These are phyloP conservation scores for Claviceps sp. DNA, from an alignment of 2,329 filamentous ascomycete genomes.

Conservation along the genomic window DNA sequence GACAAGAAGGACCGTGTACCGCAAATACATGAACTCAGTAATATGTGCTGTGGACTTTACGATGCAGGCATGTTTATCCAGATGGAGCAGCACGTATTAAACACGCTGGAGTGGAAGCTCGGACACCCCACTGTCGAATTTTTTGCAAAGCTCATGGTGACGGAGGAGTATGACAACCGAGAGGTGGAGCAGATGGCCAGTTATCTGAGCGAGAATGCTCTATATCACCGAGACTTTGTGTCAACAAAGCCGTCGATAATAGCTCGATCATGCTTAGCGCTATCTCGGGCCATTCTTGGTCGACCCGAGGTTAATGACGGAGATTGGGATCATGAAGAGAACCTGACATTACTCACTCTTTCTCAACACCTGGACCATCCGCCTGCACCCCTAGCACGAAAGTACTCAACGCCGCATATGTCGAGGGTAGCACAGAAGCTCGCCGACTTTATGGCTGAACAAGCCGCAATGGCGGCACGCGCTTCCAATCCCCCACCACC, in stretches of 20 bases:
- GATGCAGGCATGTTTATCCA: slow-evolving; percentile 99
- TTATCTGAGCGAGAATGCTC: slow-evolving; percentile 87
- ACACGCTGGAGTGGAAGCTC: slow-evolving; percentile 91
- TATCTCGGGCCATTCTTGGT: slow-evolving; percentile 75
- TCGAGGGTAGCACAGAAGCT: slow-evolving; percentile 42
- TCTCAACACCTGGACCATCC: slow-evolving; percentile 47
- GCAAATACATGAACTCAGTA: slow-evolving; percentile 91
- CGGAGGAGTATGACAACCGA: slow-evolving; percentile 63
- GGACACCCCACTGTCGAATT: slow-evolving; percentile 93
- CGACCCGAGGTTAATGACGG: slow-evolving; percentile 62
- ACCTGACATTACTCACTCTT: slow-evolving; percentile 47
- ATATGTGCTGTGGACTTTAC: slow-evolving; percentile 97
- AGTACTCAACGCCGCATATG: slow-evolving; percentile 42
- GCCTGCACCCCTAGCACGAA: slow-evolving; percentile 43
- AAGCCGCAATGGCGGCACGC: slow-evolving; percentile 41
- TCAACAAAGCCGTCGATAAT: slow-evolving; percentile 83
- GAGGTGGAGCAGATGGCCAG: slow-evolving; percentile 91
- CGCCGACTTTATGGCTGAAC: slow-evolving; percentile 44
- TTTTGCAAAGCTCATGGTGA: slow-evolving; percentile 77
- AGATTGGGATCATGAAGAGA: slow-evolving; percentile 64
- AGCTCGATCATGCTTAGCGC: slow-evolving; percentile 72
- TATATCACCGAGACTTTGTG: slow-evolving; percentile 96
- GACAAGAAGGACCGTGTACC: slow-evolving; percentile 99
- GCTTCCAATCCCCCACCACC: slow-evolving; percentile 44
- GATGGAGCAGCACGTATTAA: slow-evolving; percentile 99